phyloP scores from a whole-genome alignment of 1,284 basidiomycete species.

The Cryptococcus sp. region DNA sequence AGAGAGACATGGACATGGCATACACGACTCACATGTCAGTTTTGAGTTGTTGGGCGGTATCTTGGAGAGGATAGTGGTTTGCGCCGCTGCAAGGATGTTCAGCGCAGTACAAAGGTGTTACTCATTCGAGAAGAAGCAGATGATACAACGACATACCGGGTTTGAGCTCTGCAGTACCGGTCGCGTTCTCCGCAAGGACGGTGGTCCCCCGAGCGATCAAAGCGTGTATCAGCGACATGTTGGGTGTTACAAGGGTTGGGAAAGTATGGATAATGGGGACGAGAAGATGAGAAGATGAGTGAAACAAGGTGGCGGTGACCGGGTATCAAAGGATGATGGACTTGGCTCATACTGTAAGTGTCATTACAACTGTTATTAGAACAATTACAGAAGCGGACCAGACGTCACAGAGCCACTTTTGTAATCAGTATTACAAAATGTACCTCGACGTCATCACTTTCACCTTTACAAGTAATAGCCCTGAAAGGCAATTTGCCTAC shows the following conservation, averaged over 20 bases:
- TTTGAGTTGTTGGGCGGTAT: constrained; percentile 94
- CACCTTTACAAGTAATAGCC: neutral
- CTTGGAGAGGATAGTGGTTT: constrained; percentile 88
- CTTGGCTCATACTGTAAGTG: too few species aligned
- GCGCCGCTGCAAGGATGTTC: constrained; percentile 59
- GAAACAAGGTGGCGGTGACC: too few species aligned
- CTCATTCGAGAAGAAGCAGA: neutral
- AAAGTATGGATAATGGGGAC: neutral
- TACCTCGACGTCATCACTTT: neutral
- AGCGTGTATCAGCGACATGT: constrained; percentile 69
- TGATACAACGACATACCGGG: constrained; percentile 61
- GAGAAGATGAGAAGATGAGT: neutral
- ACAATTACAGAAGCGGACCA: too few species aligned
- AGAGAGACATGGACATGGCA: neutral
- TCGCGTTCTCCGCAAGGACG: constrained; percentile 80
- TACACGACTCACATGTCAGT: constrained; percentile 65
- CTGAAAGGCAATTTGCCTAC: neutral
- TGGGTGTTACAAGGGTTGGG: neutral
- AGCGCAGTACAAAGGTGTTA: neutral
- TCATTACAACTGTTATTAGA: too few species aligned
- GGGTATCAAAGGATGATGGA: too few species aligned
- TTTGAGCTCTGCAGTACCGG: constrained; percentile 77
- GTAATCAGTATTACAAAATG: neutral
- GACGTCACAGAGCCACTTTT: neutral
- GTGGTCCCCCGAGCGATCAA: constrained; percentile 76